Conservation (phyloP, 768 basidiomycete species). For the Udeniomyces megalosporus region DNA sequence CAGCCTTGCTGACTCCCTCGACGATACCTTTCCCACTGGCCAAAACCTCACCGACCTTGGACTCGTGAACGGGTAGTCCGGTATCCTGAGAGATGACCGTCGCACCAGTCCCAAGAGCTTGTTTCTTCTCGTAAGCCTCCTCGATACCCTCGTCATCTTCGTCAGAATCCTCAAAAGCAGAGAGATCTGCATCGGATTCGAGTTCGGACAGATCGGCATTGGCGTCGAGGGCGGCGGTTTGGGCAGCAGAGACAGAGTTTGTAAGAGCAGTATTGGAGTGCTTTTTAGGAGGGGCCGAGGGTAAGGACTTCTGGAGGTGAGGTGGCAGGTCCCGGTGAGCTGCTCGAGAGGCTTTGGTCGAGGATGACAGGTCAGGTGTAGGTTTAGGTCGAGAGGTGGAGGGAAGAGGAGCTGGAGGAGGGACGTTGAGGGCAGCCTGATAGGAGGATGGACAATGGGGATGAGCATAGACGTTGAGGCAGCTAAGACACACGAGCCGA, state of each 20-base stretch:
- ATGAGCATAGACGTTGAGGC: not conserved
- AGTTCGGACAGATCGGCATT: slow-evolving; percentile 1
- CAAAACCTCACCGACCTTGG: not conserved
- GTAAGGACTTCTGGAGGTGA: not conserved
- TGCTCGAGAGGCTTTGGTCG: not conserved
- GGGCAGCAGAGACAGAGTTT: not conserved
- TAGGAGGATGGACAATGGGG: not conserved
- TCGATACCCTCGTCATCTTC: slow-evolving; percentile 16
- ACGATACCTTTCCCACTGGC: not conserved
- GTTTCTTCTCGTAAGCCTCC: slow-evolving; percentile 15
- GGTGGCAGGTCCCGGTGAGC: not conserved
- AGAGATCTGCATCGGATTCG: not conserved
- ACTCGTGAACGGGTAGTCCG: slow-evolving; percentile 12
- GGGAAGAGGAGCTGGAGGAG: not conserved
- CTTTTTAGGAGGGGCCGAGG: not conserved
- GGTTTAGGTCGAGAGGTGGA: not conserved
- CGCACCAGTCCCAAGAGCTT: slow-evolving; percentile 16
- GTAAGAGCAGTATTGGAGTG: not conserved
- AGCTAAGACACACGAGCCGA: not conserved
- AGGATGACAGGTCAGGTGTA: not conserved
- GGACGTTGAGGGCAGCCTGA: not conserved
- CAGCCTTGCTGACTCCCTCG: not conserved
- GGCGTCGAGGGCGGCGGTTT: not conserved
- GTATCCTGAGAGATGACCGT: not conserved
- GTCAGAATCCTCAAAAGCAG: slow-evolving; percentile 3